Base-by-base conservation (phyloP, 2,329 filamentous ascomycete species). In the Xenoacremonium recifei region DNA sequence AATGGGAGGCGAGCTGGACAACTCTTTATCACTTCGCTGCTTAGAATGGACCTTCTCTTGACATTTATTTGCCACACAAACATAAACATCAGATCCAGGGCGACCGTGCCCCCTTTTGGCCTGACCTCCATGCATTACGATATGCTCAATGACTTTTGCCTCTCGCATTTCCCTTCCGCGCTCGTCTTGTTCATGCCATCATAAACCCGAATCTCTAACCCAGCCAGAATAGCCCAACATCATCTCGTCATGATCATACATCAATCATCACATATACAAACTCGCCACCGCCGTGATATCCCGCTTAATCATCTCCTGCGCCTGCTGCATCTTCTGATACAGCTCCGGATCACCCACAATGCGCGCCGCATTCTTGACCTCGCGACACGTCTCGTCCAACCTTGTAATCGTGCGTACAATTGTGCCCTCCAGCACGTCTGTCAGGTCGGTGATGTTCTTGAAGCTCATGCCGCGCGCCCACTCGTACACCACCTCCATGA, bases 391-490 rank as follows among this genome's bases (percentile, higher is more conserved):
- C 76, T 99, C 93, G 59, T 99, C 93, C 44, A 99, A 72, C 19
- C 93, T 75, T 31, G 90, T 95, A 55, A 99, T 97, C 3, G 93
- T 92, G 39, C 93, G 76, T 35, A 99, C 93, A 68, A 99, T 97
- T 0, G 93, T 97, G 2, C 93, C 93, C 67, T 99, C 93, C 58
- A 97, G 82, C 43, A 99, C 91, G 64, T 97, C 92, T 6, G 93
- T 99, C 61, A 99, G 70, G 53, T 92, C 87, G 0, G 92, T 97
- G 54, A 99, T 99, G 51, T 93, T 92, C 68, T 95, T 95, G 76
- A 99, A 99, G 39, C 88, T 92, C 89, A 97, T 97, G 19, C 93
- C 93, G 37, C 89, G 77, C 9, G 93, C 93, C 93, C 93, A 99
- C 66, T 99, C 93, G 63, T 97, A 96, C 23, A 99, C 95, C 0